These are phyloP conservation scores for Epichloe baconii DNA, from an alignment of 2,329 filamentous ascomycete genomes.

Conservation along the genomic window DNA sequence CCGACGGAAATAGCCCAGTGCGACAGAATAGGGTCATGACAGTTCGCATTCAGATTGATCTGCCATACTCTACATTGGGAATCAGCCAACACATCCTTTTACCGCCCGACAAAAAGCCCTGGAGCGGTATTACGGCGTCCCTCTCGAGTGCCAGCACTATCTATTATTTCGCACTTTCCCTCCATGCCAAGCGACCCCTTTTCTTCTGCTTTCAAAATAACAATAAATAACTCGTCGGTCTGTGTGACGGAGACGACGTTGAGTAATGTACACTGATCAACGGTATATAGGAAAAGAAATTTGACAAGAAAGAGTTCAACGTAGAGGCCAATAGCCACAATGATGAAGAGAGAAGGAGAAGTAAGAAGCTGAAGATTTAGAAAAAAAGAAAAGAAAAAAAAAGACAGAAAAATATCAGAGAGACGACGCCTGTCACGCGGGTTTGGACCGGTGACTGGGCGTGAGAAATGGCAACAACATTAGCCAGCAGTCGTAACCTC, in stretches of 20 bases:
- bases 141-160: not conserved
- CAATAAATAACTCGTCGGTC: slow-evolving; percentile 9
- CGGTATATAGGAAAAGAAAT: slow-evolving; percentile 3
- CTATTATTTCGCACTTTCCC: not conserved
- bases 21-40: not conserved
- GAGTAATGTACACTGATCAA: slow-evolving; percentile 19
- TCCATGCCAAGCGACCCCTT: not conserved
- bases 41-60: slow-evolving; percentile 13
- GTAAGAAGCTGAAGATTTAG: slow-evolving; percentile 1
- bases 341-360: not conserved
- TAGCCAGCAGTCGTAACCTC: slow-evolving; percentile 22
- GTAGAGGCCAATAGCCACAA: not conserved
- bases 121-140: not conserved
- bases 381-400: not conserved
- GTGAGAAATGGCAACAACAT: slow-evolving; percentile 17
- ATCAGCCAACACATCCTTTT: not conserved
- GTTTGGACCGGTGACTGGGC: not conserved
- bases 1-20: not conserved
- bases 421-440: slow-evolving; percentile 2
- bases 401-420: slow-evolving; percentile 3
- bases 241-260: slow-evolving; percentile 15
- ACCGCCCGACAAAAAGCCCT: not conserved
- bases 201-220: not conserved
- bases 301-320: slow-evolving; percentile 2
- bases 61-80: slow-evolving; percentile 8